phyloP scores from a whole-genome alignment of 768 basidiomycete species.

The Boletus reticulatus region DNA sequence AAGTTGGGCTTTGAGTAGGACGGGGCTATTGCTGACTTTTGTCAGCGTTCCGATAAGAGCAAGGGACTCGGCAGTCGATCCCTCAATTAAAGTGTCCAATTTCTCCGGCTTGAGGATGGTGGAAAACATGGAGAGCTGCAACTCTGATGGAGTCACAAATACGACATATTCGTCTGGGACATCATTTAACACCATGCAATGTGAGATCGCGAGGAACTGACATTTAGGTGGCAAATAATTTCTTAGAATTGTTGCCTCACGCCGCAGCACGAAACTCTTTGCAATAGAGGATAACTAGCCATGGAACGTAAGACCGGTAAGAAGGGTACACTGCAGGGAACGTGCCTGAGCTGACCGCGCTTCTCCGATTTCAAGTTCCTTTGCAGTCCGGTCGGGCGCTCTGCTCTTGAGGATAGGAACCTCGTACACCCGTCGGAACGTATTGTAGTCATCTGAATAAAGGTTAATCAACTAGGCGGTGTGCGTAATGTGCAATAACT shows the following conservation, averaged over 20 bases:
- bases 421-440: constrained; percentile 83
- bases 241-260: constrained; percentile 79
- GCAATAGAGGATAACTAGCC: constrained; percentile 67
- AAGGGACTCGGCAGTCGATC: constrained; percentile 73
- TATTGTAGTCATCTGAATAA: constrained; percentile 63
- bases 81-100: constrained; percentile 64
- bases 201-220: constrained; percentile 35
- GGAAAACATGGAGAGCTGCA: constrained; percentile 79
- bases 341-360: constrained; percentile 73
- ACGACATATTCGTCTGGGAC: constrained; percentile 92
- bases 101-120: constrained; percentile 72
- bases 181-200: background rate
- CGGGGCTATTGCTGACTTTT: constrained; percentile 92
- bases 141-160: constrained; percentile 84
- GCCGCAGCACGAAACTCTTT: constrained; percentile 85
- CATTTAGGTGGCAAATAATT: constrained; percentile 91
- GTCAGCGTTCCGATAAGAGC: constrained; percentile 77
- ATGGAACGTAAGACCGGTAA: background rate
- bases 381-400: constrained; percentile 65
- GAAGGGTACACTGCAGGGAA: background rate
- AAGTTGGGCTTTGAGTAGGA: constrained; percentile 76
- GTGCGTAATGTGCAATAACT: constrained; percentile 4
- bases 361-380: constrained; percentile 76
- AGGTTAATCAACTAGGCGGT: background rate
- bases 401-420: constrained; percentile 84